Conservation (phyloP, 1,284 basidiomycete genomes). For the Ceratobasidium sp. region DNA sequence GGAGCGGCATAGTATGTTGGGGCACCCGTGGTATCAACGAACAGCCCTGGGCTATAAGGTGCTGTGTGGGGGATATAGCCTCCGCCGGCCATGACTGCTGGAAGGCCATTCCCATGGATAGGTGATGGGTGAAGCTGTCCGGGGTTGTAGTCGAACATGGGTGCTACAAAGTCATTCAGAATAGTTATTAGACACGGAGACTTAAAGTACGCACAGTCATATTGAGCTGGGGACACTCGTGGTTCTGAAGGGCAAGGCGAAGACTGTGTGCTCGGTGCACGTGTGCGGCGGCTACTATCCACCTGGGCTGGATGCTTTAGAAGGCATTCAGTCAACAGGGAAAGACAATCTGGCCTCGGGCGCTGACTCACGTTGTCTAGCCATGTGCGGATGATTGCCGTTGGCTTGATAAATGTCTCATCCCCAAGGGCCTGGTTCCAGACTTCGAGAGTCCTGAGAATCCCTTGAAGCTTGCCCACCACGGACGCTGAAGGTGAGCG, state of each 20-base stretch:
- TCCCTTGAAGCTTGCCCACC: slow-evolving; percentile 19
- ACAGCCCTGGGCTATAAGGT: neutral
- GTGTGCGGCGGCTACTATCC: neutral
- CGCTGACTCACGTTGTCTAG: slow-evolving; percentile 5
- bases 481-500: slow-evolving; percentile 23
- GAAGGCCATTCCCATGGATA: neutral
- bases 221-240: neutral
- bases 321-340: no score
- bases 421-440: slow-evolving; percentile 13
- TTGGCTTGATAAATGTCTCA: slow-evolving; percentile 9
- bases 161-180: no score
- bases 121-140: neutral
- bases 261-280: neutral
- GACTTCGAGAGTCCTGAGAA: slow-evolving; percentile 8
- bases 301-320: slow-evolving; percentile 19
- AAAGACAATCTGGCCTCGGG: no score
- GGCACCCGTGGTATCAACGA: neutral
- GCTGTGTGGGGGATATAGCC: neutral
- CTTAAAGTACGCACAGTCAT: neutral
- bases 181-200: no score
- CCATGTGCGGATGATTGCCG: neutral
- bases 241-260: neutral
- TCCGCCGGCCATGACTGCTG: neutral
- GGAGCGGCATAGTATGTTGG: neutral
- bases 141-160: neutral